These are phyloP conservation scores for Rubia yunnanensis DNA, from an alignment of 257 asterid species.

Conservation along the genomic window DNA sequence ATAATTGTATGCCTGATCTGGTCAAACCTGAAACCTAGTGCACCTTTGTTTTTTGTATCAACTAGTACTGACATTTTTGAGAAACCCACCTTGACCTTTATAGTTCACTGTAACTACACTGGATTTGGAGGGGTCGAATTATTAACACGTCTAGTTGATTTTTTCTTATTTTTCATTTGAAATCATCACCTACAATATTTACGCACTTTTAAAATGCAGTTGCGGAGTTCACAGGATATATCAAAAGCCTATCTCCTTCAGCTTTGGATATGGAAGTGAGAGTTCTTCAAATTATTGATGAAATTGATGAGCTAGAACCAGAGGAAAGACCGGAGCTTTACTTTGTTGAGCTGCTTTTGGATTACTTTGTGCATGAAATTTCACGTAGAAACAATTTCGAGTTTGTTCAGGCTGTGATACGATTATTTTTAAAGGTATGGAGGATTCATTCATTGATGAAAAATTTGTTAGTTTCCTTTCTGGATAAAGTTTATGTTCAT, in stretches of 20 bases:
- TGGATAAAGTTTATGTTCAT: background rate
- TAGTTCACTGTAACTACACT: background rate
- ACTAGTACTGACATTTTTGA: background rate
- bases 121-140: background rate
- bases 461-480: background rate
- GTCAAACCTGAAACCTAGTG: background rate
- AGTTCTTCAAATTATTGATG: constrained; percentile 79
- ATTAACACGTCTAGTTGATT: background rate
- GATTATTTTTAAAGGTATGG: constrained; percentile 71
- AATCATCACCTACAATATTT: constrained; percentile 4
- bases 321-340: constrained; percentile 49
- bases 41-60: background rate
- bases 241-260: constrained; percentile 69
- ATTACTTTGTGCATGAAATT: constrained; percentile 61
- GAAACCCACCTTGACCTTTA: background rate
- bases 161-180: background rate
- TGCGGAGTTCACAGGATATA: constrained; percentile 57
- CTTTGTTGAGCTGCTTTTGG: constrained; percentile 58
- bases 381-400: constrained; percentile 68
- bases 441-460: background rate
- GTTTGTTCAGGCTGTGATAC: constrained; percentile 67
- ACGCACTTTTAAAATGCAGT: constrained; percentile 38
- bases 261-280: constrained; percentile 79
- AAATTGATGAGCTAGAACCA: constrained; percentile 43
- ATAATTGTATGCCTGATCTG: background rate